phyloP scores from a whole-genome alignment of 1,284 basidiomycete genomes.

The Stereum hirsutum region DNA sequence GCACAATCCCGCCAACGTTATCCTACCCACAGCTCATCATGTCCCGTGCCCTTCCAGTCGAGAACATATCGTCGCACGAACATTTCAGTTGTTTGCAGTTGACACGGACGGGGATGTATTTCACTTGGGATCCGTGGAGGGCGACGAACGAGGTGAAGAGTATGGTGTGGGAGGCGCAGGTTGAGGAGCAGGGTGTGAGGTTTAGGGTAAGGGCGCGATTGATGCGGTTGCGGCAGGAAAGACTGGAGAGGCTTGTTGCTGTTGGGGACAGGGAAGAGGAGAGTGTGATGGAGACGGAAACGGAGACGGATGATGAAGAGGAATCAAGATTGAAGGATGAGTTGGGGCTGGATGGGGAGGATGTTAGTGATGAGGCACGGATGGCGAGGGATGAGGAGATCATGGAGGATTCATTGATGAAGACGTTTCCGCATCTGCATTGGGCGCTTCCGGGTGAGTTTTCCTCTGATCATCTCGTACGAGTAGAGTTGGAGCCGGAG shows the following conservation, averaged over 20 bases:
- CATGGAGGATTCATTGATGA: neutral
- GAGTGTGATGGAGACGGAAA: neutral
- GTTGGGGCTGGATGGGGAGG: no score
- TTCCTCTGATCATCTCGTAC: no score
- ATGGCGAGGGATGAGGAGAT: neutral
- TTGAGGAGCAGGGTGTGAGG: no score
- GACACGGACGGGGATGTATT: constrained; percentile 38
- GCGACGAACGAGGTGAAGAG: constrained; percentile 1
- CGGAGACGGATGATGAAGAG: neutral
- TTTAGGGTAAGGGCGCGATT: no score
- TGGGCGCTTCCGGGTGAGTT: no score
- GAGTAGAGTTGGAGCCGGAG: no score
- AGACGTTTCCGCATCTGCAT: no score
- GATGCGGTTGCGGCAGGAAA: no score
- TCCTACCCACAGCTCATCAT: constrained; percentile 22
- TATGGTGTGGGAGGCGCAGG: no score
- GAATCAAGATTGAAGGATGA: no score
- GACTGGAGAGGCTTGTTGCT: no score
- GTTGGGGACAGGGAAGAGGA: neutral
- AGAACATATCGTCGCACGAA: constrained; percentile 22
- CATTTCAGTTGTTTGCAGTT: constrained; percentile 47
- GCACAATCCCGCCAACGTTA: neutral
- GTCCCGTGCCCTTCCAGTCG: constrained; percentile 28
- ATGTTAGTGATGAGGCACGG: no score
- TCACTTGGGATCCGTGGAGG: constrained; percentile 30